Percentiles rank a stretch among this genome's conserved stretches.
Conservation (phyloP, 2,329 filamentous ascomycete species). For the Ceratocystis lukuohia region DNA sequence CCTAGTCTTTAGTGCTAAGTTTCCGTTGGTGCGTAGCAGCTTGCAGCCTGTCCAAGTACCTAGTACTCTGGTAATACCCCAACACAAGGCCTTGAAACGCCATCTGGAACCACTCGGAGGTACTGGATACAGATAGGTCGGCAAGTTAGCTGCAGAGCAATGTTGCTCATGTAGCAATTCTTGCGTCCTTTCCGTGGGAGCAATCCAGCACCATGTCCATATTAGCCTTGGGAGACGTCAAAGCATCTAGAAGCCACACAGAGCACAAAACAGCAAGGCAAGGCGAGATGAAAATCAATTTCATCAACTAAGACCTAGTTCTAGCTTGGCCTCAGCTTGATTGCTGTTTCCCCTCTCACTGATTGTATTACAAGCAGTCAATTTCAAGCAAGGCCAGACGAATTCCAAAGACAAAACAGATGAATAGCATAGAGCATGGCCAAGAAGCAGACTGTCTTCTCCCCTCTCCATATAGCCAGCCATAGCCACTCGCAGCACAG, state of each 20-base stretch:
- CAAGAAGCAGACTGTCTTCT: not conserved
- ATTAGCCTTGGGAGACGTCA: not conserved
- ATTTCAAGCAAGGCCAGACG: not conserved
- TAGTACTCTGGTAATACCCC: not conserved
- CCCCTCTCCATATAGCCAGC: not conserved
- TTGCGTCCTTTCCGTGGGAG: not conserved
- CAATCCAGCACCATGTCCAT: not conserved
- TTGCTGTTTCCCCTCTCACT: not conserved
- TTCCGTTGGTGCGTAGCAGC: not conserved
- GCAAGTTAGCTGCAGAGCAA: not conserved
- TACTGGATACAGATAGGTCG: not conserved
- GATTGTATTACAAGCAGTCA: not conserved
- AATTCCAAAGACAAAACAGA: not conserved
- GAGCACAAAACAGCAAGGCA: not conserved
- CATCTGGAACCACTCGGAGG: not conserved
- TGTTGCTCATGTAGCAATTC: not conserved
- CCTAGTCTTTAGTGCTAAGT: not conserved
- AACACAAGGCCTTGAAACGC: not conserved
- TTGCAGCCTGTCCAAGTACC: not conserved
- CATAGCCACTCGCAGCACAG: not conserved
- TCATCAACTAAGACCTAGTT: not conserved
- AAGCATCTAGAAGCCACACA: not conserved
- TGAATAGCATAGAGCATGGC: not conserved
- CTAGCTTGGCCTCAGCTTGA: not conserved
- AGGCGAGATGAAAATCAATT: not conserved